These are phyloP conservation scores for Cnidoscolus chayamansa DNA, from an alignment of 441 rosid genomes.

Conservation along the genomic window DNA sequence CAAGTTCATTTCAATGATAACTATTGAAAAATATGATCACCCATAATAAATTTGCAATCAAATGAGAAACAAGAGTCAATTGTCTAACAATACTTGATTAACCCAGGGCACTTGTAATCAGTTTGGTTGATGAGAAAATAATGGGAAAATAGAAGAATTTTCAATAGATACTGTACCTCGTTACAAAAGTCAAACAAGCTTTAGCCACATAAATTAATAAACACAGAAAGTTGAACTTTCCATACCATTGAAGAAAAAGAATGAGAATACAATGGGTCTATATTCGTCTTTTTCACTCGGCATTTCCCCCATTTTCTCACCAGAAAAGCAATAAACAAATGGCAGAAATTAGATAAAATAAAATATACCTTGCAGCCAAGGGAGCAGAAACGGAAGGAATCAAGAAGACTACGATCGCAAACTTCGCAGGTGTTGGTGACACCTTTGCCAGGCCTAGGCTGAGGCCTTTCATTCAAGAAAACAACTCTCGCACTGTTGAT, in stretches of 20 bases:
- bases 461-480: slow-evolving; percentile 90
- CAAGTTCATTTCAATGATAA: no score
- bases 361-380: slow-evolving; percentile 85
- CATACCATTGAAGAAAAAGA: slow-evolving; percentile 17
- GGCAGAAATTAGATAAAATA: background rate
- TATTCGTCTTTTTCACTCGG: background rate
- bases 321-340: background rate
- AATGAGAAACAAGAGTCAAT: no score
- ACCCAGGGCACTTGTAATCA: background rate
- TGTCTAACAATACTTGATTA: no score
- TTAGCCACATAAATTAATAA: slow-evolving; percentile 11
- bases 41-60: background rate
- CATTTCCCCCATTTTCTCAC: slow-evolving; percentile 24
- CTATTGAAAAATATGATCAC: background rate
- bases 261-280: background rate
- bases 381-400: slow-evolving; percentile 92
- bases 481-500: slow-evolving; percentile 97
- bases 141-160: background rate
- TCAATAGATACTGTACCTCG: background rate
- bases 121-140: slow-evolving; percentile 4
- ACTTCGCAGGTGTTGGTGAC: slow-evolving; percentile 91
- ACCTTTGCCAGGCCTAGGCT: slow-evolving; percentile 94
- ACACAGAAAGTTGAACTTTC: slow-evolving; percentile 2
- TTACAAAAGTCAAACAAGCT: slow-evolving; percentile 17
- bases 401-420: slow-evolving; percentile 90